Evolutionary conservation across 1,284 basidiomycete species (phyloP).

Genomic region (Melanopsichium pennsylvanicum): DNA sequence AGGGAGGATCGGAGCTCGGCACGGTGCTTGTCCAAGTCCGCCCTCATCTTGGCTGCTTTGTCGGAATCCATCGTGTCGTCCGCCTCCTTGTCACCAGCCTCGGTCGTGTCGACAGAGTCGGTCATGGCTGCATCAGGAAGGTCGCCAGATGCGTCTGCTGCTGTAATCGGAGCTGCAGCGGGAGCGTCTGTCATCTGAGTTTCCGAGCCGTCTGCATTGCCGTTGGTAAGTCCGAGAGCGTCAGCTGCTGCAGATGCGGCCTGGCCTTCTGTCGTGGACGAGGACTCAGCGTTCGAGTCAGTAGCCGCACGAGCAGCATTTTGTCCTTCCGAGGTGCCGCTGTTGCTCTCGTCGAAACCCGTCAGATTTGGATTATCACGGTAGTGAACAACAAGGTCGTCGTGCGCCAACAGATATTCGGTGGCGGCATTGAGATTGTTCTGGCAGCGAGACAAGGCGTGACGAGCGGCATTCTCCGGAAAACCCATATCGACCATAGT

Average conservation of each 20-base stretch:
- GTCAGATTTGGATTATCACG: constrained; percentile 39
- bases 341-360: constrained; percentile 18
- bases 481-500: constrained; percentile 98
- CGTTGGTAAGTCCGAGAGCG: constrained; percentile 9
- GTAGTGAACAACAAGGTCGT: constrained; percentile 48
- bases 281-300: constrained; percentile 2
- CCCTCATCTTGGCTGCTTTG: constrained; percentile 28
- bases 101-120: no score
- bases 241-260: constrained; percentile 57
- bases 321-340: neutral
- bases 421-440: constrained; percentile 91
- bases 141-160: constrained; percentile 31
- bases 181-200: constrained; percentile 41
- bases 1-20: constrained; percentile 68
- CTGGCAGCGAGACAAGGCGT: constrained; percentile 80
- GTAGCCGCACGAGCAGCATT: constrained; percentile 4
- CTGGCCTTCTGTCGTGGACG: constrained; percentile 65
- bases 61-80: constrained; percentile 39
- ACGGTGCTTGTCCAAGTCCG: constrained; percentile 34
- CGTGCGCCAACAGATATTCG: constrained; percentile 77
- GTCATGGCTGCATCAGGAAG: neutral
- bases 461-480: constrained; percentile 80
- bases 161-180: constrained; percentile 30
- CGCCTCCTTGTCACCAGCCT: constrained; percentile 4
- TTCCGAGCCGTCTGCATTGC: constrained; percentile 33